Base-by-base conservation (phyloP, 495 filamentous ascomycete species). In the Talaromyces stipitatus region DNA sequence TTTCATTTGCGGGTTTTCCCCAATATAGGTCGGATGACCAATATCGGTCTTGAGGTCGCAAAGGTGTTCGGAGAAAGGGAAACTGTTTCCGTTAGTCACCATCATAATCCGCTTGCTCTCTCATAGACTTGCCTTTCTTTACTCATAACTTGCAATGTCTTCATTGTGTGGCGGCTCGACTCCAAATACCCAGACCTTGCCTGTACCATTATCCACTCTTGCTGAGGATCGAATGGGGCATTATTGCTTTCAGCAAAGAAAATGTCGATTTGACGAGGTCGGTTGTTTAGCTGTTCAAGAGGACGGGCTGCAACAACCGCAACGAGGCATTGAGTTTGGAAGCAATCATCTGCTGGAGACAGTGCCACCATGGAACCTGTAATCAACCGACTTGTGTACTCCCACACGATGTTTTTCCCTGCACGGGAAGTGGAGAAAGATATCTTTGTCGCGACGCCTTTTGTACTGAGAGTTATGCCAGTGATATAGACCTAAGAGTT, bases 131-230 rank as follows among this genome's bases (percentile, higher is more conserved):
- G 87, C 81, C 72, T 72, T 60, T 86, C 82, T 4, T 64, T 60
- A 2, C 77, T 80, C 63, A 91, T 80, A 58, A 84, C 85, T 61
- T 96, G 91, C 11, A 96, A 68, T 26, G 86, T 86, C 26, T 78
- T 71, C 71, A 96, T 73, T 0, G 81, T 84, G 68, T 95, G 85
- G 27, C 87, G 79, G 30, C 78, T 72, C 0, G 87, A 81, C 65
- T 96, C 91, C 54, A 81, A 95, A 62, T 88, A 95, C 3, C 86
- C 85, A 4, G 66, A 67, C 6, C 83, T 74, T 3, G 85, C 75
- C 62, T 95, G 89, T 0, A 94, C 76, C 89, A 96, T 94, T 27
- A 92, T 60, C 71, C 86, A 86, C 62, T 89, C 82, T 38, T 81
- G 65, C 26, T 80, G 77, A 2, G 89, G 82, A 64, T 96, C 89